Conservation (phyloP, 176 grass and related monocot species). For the Musa troglodytarum region DNA sequence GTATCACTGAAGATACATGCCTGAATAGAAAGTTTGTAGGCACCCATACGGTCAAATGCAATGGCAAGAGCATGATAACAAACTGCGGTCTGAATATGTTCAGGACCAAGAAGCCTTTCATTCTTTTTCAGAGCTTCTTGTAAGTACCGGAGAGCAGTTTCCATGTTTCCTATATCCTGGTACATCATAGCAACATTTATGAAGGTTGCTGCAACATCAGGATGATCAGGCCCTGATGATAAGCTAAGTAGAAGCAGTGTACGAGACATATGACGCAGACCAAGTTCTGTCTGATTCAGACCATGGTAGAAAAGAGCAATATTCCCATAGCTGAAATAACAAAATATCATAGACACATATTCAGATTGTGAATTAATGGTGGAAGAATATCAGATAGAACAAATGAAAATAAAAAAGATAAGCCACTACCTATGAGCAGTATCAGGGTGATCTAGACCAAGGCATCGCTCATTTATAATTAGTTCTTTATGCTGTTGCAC, state of each 20-base stretch:
- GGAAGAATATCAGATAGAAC: neutral
- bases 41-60: slow-evolving; percentile 83
- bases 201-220: slow-evolving; percentile 80
- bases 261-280: slow-evolving; percentile 79
- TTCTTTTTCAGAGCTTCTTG: slow-evolving; percentile 92
- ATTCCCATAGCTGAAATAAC: slow-evolving; percentile 79
- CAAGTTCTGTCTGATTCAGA: slow-evolving; percentile 85
- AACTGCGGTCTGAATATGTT: slow-evolving; percentile 91
- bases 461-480: slow-evolving; percentile 94
- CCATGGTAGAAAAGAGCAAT: slow-evolving; percentile 97
- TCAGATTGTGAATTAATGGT: neutral
- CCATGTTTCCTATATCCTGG: slow-evolving; percentile 88
- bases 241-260: slow-evolving; percentile 72
- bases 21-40: slow-evolving; percentile 92
- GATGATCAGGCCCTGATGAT: slow-evolving; percentile 78
- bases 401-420: neutral
- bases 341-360: neutral
- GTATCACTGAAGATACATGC: slow-evolving; percentile 25
- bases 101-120: slow-evolving; percentile 68
- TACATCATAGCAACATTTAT: slow-evolving; percentile 99
- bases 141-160: slow-evolving; percentile 73
- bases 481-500: slow-evolving; percentile 96
- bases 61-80: slow-evolving; percentile 98
- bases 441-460: slow-evolving; percentile 97
- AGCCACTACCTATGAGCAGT: slow-evolving; percentile 82